These are phyloP conservation scores for Papilionanthe hybrid DNA, from an alignment of 116 monocot genomes.

Conservation along the genomic window DNA sequence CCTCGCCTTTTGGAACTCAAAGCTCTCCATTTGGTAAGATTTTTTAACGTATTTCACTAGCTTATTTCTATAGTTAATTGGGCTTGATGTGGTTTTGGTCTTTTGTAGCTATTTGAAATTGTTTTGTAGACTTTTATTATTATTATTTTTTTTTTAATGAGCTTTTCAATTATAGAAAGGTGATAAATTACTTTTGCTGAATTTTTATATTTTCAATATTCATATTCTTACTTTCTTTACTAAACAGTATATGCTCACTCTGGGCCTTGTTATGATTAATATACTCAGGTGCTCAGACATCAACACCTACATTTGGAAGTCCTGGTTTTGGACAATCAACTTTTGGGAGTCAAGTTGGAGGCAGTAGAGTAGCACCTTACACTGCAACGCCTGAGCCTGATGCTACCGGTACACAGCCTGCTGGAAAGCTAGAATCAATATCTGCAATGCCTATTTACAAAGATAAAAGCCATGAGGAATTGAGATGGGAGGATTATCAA, in stretches of 20 bases:
- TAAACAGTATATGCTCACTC: not conserved
- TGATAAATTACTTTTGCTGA: not conserved
- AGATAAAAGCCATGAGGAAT: constrained; percentile 93
- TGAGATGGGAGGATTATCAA: constrained; percentile 98
- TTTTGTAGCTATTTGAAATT: constrained; percentile 1
- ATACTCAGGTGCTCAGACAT: constrained; percentile 54
- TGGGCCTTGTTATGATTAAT: not conserved
- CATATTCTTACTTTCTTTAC: not conserved
- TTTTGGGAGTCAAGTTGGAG: constrained; percentile 71
- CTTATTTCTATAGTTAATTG: not conserved
- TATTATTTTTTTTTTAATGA: not conserved
- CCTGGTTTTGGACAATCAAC: constrained; percentile 75
- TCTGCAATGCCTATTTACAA: constrained; percentile 97
- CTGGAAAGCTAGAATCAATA: constrained; percentile 90
- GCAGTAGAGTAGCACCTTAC: constrained; percentile 70
- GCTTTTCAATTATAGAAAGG: not conserved
- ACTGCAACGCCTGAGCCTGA: constrained; percentile 67
- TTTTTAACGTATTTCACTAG: not conserved
- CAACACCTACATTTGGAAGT: constrained; percentile 78
- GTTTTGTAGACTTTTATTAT: not conserved
- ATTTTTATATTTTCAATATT: not conserved
- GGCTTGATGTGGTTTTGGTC: not conserved
- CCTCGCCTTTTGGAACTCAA: constrained; percentile 77
- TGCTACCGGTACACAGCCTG: constrained; percentile 55
- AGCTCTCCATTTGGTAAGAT: constrained; percentile 74